These are phyloP conservation scores for Leishmania braziliensis DNA, from an alignment of 208 protist species.

Conservation along the genomic window DNA sequence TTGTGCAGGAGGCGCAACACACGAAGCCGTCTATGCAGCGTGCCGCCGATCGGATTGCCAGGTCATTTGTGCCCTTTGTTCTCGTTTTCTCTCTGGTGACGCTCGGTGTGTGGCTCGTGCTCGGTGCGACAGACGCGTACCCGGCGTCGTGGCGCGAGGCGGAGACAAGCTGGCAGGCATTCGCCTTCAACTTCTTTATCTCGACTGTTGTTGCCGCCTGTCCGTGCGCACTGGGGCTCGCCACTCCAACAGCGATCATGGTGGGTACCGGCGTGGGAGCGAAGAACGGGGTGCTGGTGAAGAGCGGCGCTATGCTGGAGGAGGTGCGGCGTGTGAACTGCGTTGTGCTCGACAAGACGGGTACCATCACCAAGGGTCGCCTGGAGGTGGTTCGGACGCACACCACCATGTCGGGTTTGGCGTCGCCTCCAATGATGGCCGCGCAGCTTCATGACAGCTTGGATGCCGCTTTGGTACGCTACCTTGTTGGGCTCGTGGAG, in stretches of 20 bases:
- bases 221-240: slow-evolving; percentile 97
- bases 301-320: slow-evolving; percentile 92
- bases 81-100: slow-evolving; percentile 85
- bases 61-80: slow-evolving; percentile 94
- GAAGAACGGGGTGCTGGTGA: slow-evolving; percentile 92
- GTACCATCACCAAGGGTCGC: slow-evolving; percentile 95
- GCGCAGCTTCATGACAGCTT: background rate
- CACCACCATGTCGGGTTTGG: background rate
- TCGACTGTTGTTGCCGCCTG: slow-evolving; percentile 96
- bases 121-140: slow-evolving; percentile 65
- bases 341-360: slow-evolving; percentile 97
- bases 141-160: slow-evolving; percentile 59
- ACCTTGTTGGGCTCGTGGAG: slow-evolving; percentile 56
- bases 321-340: slow-evolving; percentile 64
- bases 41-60: slow-evolving; percentile 89
- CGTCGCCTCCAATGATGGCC: background rate
- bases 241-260: slow-evolving; percentile 97
- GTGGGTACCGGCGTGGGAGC: slow-evolving; percentile 96
- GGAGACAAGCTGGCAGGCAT: slow-evolving; percentile 49
- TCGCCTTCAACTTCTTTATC: slow-evolving; percentile 95
- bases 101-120: slow-evolving; percentile 91
- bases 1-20: slow-evolving; percentile 97
- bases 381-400: slow-evolving; percentile 70
- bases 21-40: slow-evolving; percentile 95
- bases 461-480: slow-evolving; percentile 17